Conservation (phyloP, 1,139 yeast species). For the Zygoascus sp. region DNA sequence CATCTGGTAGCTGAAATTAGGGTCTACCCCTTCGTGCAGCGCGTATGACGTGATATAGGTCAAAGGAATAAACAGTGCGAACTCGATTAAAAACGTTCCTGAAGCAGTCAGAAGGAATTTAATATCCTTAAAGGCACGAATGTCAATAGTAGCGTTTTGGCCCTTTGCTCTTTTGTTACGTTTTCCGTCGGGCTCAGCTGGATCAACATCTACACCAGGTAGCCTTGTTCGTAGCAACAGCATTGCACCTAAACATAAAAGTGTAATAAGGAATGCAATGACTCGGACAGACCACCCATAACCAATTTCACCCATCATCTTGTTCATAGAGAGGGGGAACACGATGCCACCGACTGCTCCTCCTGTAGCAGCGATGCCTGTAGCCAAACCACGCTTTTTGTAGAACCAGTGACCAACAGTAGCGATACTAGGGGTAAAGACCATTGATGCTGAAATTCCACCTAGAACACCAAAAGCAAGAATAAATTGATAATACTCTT, state of each 20-base stretch:
- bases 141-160: slow-evolving; percentile 34
- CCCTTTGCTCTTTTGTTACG: slow-evolving; percentile 22
- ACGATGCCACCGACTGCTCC: slow-evolving; percentile 61
- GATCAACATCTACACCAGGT: slow-evolving; percentile 14
- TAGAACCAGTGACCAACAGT: slow-evolving; percentile 61
- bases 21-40: slow-evolving; percentile 40
- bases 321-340: slow-evolving; percentile 52
- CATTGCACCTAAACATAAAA: slow-evolving; percentile 38
- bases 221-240: slow-evolving; percentile 45
- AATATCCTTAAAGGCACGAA: slow-evolving; percentile 42
- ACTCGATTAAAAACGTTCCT: slow-evolving; percentile 47
- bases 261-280: slow-evolving; percentile 47
- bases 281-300: slow-evolving; percentile 60
- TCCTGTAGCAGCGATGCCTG: slow-evolving; percentile 56
- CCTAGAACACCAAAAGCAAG: slow-evolving; percentile 53
- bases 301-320: slow-evolving; percentile 46
- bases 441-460: slow-evolving; percentile 54
- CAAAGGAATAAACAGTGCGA: slow-evolving; percentile 46
- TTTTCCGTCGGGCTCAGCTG: slow-evolving; percentile 4
- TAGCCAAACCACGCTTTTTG: slow-evolving; percentile 50
- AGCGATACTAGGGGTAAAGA: slow-evolving; percentile 57
- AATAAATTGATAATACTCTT: slow-evolving; percentile 53
- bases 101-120: slow-evolving; percentile 40
- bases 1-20: slow-evolving; percentile 41
- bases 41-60: slow-evolving; percentile 54